Evolutionary conservation across 2,329 filamentous ascomycete genomes (phyloP).

Genomic region (Penicillium sp.): DNA sequence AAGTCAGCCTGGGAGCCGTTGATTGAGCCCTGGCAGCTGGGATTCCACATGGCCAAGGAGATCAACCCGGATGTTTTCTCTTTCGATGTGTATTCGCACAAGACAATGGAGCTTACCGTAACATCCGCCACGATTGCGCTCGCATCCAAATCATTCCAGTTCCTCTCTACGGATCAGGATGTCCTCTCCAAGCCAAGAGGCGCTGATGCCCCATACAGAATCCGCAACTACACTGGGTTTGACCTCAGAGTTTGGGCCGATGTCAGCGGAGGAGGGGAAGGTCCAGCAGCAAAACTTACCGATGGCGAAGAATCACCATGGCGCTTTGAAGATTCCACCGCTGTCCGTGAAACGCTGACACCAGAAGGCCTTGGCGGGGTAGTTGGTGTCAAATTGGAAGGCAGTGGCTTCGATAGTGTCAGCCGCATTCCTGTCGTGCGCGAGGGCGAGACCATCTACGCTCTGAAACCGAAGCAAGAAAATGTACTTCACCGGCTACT

Average conservation of each 20-base stretch:
- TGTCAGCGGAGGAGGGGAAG: slow-evolving; percentile 65
- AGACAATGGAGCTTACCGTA: slow-evolving; percentile 84
- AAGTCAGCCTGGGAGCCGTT: slow-evolving; percentile 98
- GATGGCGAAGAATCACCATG: slow-evolving; percentile 92
- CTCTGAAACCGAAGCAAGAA: slow-evolving; percentile 81
- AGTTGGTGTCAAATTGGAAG: slow-evolving; percentile 81
- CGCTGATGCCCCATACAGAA: slow-evolving; percentile 85
- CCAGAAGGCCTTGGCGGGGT: slow-evolving; percentile 76
- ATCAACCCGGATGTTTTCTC: slow-evolving; percentile 71
- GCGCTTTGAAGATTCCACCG: slow-evolving; percentile 95
- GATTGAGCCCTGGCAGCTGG: slow-evolving; percentile 94
- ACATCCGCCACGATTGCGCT: slow-evolving; percentile 92
- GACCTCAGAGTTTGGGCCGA: slow-evolving; percentile 81
- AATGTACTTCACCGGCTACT: slow-evolving; percentile 82
- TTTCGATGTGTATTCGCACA: slow-evolving; percentile 82
- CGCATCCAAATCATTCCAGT: slow-evolving; percentile 87
- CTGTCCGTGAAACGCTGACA: slow-evolving; percentile 88
- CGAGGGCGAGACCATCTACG: slow-evolving; percentile 92
- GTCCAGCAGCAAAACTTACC: slow-evolving; percentile 67
- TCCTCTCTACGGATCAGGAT: slow-evolving; percentile 83
- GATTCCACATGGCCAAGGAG: slow-evolving; percentile 80
- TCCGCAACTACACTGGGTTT: slow-evolving; percentile 95
- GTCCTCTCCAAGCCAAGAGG: slow-evolving; percentile 90
- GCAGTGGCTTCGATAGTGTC: slow-evolving; percentile 88
- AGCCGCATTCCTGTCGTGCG: slow-evolving; percentile 84